Base-by-base conservation (phyloP, 495 filamentous ascomycete species). In the Lentithecium fluviatile region DNA sequence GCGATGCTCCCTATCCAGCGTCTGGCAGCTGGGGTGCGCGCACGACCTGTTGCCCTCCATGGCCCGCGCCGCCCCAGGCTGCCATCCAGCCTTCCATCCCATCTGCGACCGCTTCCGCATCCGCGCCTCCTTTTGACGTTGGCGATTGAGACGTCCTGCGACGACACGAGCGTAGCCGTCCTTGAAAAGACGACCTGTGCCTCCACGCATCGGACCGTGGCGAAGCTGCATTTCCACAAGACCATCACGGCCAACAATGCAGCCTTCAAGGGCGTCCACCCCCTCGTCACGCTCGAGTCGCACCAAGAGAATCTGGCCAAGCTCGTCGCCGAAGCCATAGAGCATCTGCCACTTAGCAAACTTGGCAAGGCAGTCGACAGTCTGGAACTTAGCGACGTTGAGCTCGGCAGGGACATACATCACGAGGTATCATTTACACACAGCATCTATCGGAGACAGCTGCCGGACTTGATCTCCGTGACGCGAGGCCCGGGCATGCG, bases 131-230 rank as follows among this genome's bases (percentile, higher is more conserved):
- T 89, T 45, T 71, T 89, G 15, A 92, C 89, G 0, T 84, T 97
- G 34, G 93, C 89, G 17, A 95, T 97, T 70, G 93, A 97, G 77
- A 89, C 88, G 15, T 96, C 92, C n/a, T 97, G 86, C 78, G 94
- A 98, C 74, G 94, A 98, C 76, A 96, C 93, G 1, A 93, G 88
- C 42, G 91, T 98, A 6, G 89, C 93, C 20, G 74, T 98, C 45
- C 79, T 97, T 13, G 80, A 89, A 58, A 88, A 82, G 53, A 29
- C 8, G 15, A 48, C 29, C 54, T 23, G 48, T 13, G 1, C 52
- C 57, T 10, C 13, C 21, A 19, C 45, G 15, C 34, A 20, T 20
- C 23, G 21, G 15, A 50, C 58, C 17, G 15, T 38, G 69, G 61
- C 26, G 69, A 71, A 72, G 6, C 80, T 96, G 0, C 83, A 86